Conservation (phyloP, 2,329 filamentous ascomycete genomes). For the Pseudocercospora eumusae region DNA sequence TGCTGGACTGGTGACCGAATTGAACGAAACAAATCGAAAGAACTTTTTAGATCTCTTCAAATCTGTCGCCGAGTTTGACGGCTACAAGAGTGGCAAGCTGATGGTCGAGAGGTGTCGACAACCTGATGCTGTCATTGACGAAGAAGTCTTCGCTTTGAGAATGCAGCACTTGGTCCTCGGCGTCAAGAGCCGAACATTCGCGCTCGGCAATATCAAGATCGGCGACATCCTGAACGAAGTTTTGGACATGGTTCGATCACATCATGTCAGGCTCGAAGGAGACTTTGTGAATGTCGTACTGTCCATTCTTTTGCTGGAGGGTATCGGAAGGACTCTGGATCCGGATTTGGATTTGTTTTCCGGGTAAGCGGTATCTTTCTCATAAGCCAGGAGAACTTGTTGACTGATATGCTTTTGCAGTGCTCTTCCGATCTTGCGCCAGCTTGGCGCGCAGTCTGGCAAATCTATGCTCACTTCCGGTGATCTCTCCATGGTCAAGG, state of each 20-base stretch:
- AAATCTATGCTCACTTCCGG: conserved; percentile 54
- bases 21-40: conserved; percentile 78
- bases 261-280: conserved; percentile 92
- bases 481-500: conserved; percentile 70
- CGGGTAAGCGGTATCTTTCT: conserved; percentile 50
- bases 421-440: conserved; percentile 84
- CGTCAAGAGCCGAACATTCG: conserved; percentile 87
- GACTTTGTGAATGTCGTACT: conserved; percentile 99
- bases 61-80: conserved; percentile 93
- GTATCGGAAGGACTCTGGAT: conserved; percentile 84
- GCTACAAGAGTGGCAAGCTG: conserved; percentile 88
- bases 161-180: conserved; percentile 95
- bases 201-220: conserved; percentile 91
- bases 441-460: conserved; percentile 77
- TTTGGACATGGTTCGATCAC: conserved; percentile 82
- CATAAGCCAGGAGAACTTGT: background rate
- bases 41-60: conserved; percentile 98
- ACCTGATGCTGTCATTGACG: conserved; percentile 82
- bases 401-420: conserved; percentile 48
- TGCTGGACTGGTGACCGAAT: conserved; percentile 89
- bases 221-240: conserved; percentile 92
- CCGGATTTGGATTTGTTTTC: conserved; percentile 84
- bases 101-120: conserved; percentile 97
- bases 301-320: conserved; percentile 88
- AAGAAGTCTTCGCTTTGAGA: conserved; percentile 87